A percentile compares a stretch with the other conserved stretches of the same genome.
These are phyloP conservation scores for Penicillium sp. DNA, from an alignment of 2,329 filamentous ascomycete genomes.

Conservation along the genomic window DNA sequence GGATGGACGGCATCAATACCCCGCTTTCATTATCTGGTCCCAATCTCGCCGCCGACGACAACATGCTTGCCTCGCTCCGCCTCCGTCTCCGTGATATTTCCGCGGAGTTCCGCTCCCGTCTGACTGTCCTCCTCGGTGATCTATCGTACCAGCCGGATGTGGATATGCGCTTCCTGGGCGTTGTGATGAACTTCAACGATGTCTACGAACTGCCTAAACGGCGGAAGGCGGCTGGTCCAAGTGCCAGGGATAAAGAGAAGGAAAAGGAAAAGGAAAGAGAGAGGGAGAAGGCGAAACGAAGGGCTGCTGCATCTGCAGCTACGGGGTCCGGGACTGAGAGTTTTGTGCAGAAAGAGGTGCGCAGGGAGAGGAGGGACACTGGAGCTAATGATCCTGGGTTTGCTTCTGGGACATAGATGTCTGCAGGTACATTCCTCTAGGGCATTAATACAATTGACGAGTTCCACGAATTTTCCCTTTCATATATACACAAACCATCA, in stretches of 20 bases:
- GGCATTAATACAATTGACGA: constrained; percentile 10
- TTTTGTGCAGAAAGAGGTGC: constrained; percentile 21
- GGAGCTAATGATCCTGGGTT: constrained; percentile 2
- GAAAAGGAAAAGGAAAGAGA: constrained; percentile 25
- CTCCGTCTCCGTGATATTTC: constrained; percentile 70
- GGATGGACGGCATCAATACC: constrained; percentile 29
- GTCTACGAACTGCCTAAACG: constrained; percentile 79
- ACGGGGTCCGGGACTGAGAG: constrained; percentile 20
- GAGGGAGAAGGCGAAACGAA: constrained; percentile 25
- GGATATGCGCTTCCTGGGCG: constrained; percentile 91
- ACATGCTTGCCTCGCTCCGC: constrained; percentile 72
- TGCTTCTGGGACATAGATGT: background rate
- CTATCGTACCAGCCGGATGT: constrained; percentile 89
- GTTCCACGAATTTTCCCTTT: background rate
- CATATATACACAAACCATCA: constrained; percentile 3
- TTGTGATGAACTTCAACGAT: constrained; percentile 99
- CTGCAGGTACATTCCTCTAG: background rate
- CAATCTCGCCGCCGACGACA: constrained; percentile 48
- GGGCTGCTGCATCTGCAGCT: constrained; percentile 14
- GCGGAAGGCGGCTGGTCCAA: constrained; percentile 38
- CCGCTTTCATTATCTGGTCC: constrained; percentile 42
- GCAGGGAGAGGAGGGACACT: constrained; percentile 26
- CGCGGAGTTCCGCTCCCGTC: constrained; percentile 69
- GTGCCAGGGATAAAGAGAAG: constrained; percentile 35
- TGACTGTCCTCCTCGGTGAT: constrained; percentile 83